Percentiles rank a stretch among this genome's conserved stretches.
phyloP scores from a whole-genome alignment of 768 basidiomycete species.

The Pulveroboletus sp. region DNA sequence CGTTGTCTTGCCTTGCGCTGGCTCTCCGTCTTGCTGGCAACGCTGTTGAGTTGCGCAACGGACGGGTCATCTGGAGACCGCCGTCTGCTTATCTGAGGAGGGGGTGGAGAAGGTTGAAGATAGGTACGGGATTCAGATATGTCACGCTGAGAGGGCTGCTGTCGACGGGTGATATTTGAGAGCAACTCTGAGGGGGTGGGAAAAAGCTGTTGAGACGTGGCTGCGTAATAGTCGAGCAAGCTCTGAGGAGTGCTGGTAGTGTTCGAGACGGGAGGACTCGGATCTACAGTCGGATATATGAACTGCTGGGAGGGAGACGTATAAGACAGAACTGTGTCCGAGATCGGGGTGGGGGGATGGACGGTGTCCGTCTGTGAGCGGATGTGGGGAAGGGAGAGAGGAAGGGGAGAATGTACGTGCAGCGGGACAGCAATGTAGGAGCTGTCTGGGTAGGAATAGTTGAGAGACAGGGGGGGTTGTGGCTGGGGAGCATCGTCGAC shows the following conservation, averaged over 20 bases:
- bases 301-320: slow-evolving; percentile 12
- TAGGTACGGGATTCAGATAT: slow-evolving; percentile 4
- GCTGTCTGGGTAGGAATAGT: slow-evolving; percentile 15
- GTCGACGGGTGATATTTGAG: slow-evolving; percentile 34
- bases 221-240: slow-evolving; percentile 22
- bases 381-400: not conserved
- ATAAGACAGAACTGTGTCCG: slow-evolving; percentile 2
- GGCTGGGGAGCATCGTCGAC: not conserved
- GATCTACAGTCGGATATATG: slow-evolving; percentile 10
- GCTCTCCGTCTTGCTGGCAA: slow-evolving; percentile 39
- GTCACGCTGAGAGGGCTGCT: slow-evolving; percentile 2
- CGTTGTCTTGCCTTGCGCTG: slow-evolving; percentile 56
- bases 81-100: slow-evolving; percentile 4
- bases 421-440: slow-evolving; percentile 2
- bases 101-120: slow-evolving; percentile 10
- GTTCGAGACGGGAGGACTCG: not conserved
- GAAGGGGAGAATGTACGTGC: not conserved
- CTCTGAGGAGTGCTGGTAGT: not conserved
- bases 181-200: slow-evolving; percentile 66
- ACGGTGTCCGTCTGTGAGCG: not conserved
- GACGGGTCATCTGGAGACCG: slow-evolving; percentile 11
- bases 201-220: slow-evolving; percentile 40
- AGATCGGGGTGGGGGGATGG: slow-evolving; percentile 8
- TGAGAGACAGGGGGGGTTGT: slow-evolving; percentile 2
- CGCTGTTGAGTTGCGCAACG: not conserved